A percentile compares a stretch with the other conserved stretches of the same genome.
phyloP scores from a whole-genome alignment of 1,284 basidiomycete species.

The Ceratobasidium theobromae region DNA sequence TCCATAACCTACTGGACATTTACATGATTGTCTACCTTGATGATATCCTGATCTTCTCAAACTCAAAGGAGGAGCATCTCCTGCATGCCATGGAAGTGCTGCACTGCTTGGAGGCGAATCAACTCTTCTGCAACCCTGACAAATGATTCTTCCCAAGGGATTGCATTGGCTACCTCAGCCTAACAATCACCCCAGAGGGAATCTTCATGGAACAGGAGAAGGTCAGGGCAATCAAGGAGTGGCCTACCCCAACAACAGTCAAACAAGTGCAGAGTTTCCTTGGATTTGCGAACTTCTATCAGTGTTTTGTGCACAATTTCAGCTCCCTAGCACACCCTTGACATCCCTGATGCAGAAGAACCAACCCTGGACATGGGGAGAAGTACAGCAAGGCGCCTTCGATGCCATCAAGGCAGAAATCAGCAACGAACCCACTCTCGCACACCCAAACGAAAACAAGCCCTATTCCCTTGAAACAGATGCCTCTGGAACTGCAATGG shows the following conservation, averaged over 20 bases:
- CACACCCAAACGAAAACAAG: not conserved
- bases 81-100: conserved; percentile 21
- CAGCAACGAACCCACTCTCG: conserved; percentile 8
- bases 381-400: not conserved
- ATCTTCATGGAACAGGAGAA: not conserved
- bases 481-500: conserved; percentile 32
- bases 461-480: conserved; percentile 13
- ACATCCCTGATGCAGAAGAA: not conserved
- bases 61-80: not conserved
- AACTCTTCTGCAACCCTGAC: not conserved
- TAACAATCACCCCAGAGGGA: not conserved
- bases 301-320: not conserved
- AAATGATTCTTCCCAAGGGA: conserved; percentile 36
- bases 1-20: not conserved
- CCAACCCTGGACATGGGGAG: not conserved
- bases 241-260: not conserved
- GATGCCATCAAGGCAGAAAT: conserved; percentile 4
- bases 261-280: not conserved
- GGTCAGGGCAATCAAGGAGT: not conserved
- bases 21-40: conserved; percentile 32
- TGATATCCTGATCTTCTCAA: conserved; percentile 32
- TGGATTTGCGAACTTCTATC: not conserved
- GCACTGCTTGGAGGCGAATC: not conserved
- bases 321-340: not conserved
- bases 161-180: not conserved